Conservation (phyloP, 441 rosid genomes). For the Isatis lusitanica region DNA sequence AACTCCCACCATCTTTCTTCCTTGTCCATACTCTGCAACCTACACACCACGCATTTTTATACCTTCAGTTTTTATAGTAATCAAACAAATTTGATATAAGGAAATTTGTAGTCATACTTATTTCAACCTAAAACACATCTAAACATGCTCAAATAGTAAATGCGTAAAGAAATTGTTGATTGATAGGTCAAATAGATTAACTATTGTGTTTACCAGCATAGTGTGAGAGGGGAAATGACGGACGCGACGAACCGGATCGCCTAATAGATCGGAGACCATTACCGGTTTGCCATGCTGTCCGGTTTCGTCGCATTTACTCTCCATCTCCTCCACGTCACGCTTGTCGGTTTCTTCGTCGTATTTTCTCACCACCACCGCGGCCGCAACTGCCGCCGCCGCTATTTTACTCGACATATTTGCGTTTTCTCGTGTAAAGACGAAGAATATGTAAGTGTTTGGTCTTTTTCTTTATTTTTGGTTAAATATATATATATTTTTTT, state of each 20-base stretch:
- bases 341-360: slow-evolving; percentile 60
- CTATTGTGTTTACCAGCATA: slow-evolving; percentile 49
- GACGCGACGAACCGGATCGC: slow-evolving; percentile 72
- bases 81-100: background rate
- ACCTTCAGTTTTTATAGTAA: background rate
- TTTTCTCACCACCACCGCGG: slow-evolving; percentile 52
- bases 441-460: background rate
- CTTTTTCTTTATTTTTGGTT: background rate
- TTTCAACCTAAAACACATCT: slow-evolving; percentile 6
- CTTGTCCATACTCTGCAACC: slow-evolving; percentile 73
- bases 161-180: background rate
- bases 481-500: background rate
- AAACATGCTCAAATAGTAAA: background rate
- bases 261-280: slow-evolving; percentile 70
- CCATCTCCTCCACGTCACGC: slow-evolving; percentile 63
- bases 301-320: slow-evolving; percentile 52
- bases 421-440: background rate
- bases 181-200: background rate
- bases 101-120: background rate
- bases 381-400: slow-evolving; percentile 39
- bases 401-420: slow-evolving; percentile 43
- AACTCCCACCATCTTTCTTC: slow-evolving; percentile 58
- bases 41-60: slow-evolving; percentile 3
- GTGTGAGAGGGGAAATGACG: slow-evolving; percentile 60
- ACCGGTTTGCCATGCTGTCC: slow-evolving; percentile 52